Percentiles rank a stretch among this genome's conserved stretches.
phyloP scores from a whole-genome alignment of 352 stramenopile species.

The Pythium oligandrum region DNA sequence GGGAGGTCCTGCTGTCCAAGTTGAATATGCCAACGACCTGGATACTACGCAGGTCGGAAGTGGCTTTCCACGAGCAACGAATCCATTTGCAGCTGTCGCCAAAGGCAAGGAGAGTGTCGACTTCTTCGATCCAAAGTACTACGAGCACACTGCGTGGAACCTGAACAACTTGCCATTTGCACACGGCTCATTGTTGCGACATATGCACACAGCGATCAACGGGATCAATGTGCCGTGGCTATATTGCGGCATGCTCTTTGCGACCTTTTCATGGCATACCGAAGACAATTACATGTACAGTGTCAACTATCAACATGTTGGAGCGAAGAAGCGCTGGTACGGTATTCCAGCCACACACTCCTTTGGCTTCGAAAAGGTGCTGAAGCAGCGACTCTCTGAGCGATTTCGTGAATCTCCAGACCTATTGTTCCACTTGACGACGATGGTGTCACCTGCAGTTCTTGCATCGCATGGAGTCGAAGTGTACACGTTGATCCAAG shows the following conservation, averaged over 20 bases:
- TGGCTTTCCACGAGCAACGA: slow-evolving; percentile 52
- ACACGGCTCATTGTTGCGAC: slow-evolving; percentile 89
- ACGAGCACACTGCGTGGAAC: slow-evolving; percentile 92
- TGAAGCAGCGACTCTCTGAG: slow-evolving; percentile 49
- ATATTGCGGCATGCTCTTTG: slow-evolving; percentile 98
- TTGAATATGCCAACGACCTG: slow-evolving; percentile 90
- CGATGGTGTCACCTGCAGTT: slow-evolving; percentile 58
- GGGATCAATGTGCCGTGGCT: slow-evolving; percentile 98
- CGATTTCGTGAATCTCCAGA: slow-evolving; percentile 59
- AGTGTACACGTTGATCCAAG: slow-evolving; percentile 64
- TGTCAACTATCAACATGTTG: slow-evolving; percentile 98
- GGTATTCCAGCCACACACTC: slow-evolving; percentile 56
- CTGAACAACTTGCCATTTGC: slow-evolving; percentile 96
- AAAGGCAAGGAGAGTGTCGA: slow-evolving; percentile 35
- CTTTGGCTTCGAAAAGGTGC: slow-evolving; percentile 43
- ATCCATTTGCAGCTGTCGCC: slow-evolving; percentile 22
- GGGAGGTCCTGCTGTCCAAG: slow-evolving; percentile 35
- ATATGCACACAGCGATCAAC: slow-evolving; percentile 93
- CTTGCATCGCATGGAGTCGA: slow-evolving; percentile 39
- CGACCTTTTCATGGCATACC: slow-evolving; percentile 98
- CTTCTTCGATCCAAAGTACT: slow-evolving; percentile 64
- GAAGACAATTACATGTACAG: slow-evolving; percentile 99
- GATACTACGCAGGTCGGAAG: slow-evolving; percentile 78
- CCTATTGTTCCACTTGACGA: slow-evolving; percentile 69
- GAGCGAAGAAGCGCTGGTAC: slow-evolving; percentile 97